Conservation (phyloP, 352 stramenopile species). For the Phytophthora palmivora region DNA sequence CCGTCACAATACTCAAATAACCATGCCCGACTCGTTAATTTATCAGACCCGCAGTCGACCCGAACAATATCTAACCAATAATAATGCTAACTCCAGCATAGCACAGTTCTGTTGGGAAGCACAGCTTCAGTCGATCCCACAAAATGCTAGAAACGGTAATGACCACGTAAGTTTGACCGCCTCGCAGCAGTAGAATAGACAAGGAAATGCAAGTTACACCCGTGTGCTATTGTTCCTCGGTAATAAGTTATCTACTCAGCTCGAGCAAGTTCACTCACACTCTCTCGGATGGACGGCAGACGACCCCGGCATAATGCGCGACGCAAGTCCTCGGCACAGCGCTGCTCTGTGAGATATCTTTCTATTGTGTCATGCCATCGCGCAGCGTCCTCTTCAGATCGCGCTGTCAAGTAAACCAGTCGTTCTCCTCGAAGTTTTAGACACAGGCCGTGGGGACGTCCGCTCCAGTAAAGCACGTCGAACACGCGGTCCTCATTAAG, state of each 20-base stretch:
- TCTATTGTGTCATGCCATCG: slow-evolving; percentile 67
- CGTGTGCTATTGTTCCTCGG: neutral
- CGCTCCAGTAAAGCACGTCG: slow-evolving; percentile 71
- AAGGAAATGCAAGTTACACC: too few species aligned
- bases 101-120: too few species aligned
- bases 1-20: too few species aligned
- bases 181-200: too few species aligned
- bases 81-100: too few species aligned
- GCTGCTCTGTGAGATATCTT: slow-evolving; percentile 50
- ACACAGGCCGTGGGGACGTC: slow-evolving; percentile 64
- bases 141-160: too few species aligned
- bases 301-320: slow-evolving; percentile 52
- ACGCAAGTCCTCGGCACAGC: slow-evolving; percentile 52
- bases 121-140: too few species aligned
- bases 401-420: slow-evolving; percentile 55
- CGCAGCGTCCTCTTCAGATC: slow-evolving; percentile 56
- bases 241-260: slow-evolving; percentile 25
- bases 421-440: slow-evolving; percentile 61
- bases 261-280: slow-evolving; percentile 25
- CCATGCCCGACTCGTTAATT: too few species aligned
- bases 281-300: slow-evolving; percentile 65
- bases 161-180: too few species aligned
- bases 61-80: too few species aligned
- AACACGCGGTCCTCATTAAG: slow-evolving; percentile 59
- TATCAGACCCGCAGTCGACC: too few species aligned